A percentile compares a stretch with the other conserved stretches of the same genome.
Evolutionary conservation across 805 yeast genomes (phyloP).

Genomic region (Phaffomyces thermotolerans): DNA sequence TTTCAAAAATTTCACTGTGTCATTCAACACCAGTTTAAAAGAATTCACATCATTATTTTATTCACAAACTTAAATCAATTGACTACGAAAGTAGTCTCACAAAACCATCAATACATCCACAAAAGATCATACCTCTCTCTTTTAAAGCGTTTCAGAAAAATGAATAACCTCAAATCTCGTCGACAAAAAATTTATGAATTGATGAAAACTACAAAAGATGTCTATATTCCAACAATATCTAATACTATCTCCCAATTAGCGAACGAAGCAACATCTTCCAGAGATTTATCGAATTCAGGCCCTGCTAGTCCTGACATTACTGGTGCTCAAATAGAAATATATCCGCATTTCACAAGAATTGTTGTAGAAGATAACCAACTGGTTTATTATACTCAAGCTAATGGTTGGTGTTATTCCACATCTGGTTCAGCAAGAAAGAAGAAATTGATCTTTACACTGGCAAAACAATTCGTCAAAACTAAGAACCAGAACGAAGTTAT

Average conservation of each 20-base stretch:
- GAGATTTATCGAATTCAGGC: conserved; percentile 16
- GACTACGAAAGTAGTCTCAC: no score
- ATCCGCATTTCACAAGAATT: conserved; percentile 46
- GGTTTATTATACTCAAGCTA: conserved; percentile 49
- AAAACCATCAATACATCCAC: no score
- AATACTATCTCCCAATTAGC: conserved; percentile 35
- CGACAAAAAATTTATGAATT: conserved; percentile 43
- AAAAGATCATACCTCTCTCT: not conserved
- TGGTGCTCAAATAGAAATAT: conserved; percentile 54
- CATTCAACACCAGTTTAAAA: no score
- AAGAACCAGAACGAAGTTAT: conserved; percentile 23
- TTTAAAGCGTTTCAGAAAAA: not conserved
- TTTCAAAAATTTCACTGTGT: no score
- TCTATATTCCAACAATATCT: conserved; percentile 46
- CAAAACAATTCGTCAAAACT: conserved; percentile 54
- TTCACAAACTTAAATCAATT: no score
- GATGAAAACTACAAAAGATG: conserved; percentile 48
- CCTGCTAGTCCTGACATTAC: not conserved
- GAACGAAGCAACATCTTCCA: not conserved
- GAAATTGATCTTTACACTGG: conserved; percentile 56
- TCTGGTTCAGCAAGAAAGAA: conserved; percentile 69
- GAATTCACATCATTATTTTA: no score
- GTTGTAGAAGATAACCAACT: conserved; percentile 11
- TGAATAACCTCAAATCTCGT: conserved; percentile 8
- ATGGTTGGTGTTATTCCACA: conserved; percentile 66